Evolutionary conservation across 306 rosid genomes (phyloP).

Genomic region (Clitoria ternatea): DNA sequence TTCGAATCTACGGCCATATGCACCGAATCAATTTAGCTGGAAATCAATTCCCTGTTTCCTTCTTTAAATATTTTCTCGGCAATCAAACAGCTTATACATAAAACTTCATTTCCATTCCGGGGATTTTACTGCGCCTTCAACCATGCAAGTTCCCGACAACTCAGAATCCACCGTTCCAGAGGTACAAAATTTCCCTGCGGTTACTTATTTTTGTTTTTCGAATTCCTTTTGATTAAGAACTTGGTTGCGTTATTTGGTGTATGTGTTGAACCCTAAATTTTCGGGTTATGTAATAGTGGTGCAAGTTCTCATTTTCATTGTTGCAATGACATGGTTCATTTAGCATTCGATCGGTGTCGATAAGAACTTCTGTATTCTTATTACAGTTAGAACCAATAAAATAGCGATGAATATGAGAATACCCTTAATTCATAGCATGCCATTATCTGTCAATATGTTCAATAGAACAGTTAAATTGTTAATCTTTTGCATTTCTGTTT

Average conservation of each 20-base stretch:
- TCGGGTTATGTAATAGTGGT: neutral
- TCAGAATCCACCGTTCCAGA: conserved; percentile 34
- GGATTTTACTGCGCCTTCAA: conserved; percentile 11
- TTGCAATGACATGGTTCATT: neutral
- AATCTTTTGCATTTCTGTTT: neutral
- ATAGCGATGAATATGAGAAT: neutral
- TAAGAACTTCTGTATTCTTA: neutral
- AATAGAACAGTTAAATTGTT: neutral
- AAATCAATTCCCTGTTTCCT: neutral
- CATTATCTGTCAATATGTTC: neutral
- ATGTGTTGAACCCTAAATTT: neutral
- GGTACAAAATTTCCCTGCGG: conserved; percentile 26
- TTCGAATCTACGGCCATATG: neutral
- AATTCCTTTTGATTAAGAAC: neutral
- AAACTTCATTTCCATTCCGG: conserved; percentile 7
- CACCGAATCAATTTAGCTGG: neutral
- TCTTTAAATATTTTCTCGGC: neutral
- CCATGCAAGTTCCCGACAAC: conserved; percentile 42
- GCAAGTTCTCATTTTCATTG: neutral
- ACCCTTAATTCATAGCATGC: neutral
- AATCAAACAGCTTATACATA: neutral
- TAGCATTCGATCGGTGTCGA: neutral
- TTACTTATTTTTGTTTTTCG: neutral
- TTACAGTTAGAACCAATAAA: neutral
- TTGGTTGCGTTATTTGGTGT: neutral